Conservation (phyloP, 345 rosid species). For the Populus simonii region DNA sequence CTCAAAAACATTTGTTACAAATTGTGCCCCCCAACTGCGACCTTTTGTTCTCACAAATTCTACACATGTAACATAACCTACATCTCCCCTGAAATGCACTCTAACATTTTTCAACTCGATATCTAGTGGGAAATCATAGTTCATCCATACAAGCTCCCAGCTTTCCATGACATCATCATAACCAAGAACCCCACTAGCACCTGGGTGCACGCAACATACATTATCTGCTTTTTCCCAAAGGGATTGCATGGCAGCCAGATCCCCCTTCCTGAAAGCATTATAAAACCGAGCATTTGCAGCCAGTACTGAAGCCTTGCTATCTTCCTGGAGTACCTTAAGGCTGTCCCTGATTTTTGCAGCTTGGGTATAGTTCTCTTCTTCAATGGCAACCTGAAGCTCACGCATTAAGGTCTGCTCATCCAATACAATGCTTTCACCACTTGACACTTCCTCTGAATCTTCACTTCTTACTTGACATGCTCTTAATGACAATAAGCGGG, state of each 20-base stretch:
- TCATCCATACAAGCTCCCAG: constrained; percentile 91
- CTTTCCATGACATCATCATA: constrained; percentile 83
- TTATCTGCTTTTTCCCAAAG: constrained; percentile 64
- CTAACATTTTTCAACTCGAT: constrained; percentile 64
- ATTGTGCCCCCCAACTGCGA: constrained; percentile 94
- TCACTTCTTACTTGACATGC: constrained; percentile 54
- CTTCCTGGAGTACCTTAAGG: constrained; percentile 58
- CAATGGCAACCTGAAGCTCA: constrained; percentile 61
- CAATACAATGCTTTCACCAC: constrained; percentile 45
- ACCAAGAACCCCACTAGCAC: constrained; percentile 70
- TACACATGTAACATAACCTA: constrained; percentile 76
- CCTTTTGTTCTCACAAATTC: constrained; percentile 86
- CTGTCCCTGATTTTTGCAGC: constrained; percentile 84
- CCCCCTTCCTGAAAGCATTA: constrained; percentile 65
- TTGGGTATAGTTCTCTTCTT: constrained; percentile 75
- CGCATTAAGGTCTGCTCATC: constrained; percentile 61
- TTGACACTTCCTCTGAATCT: constrained; percentile 45
- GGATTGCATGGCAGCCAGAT: constrained; percentile 64
- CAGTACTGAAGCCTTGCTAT: constrained; percentile 59
- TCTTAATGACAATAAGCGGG: constrained; percentile 17
- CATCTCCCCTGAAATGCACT: constrained; percentile 71
- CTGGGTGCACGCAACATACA: constrained; percentile 85
- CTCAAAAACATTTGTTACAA: constrained; percentile 87
- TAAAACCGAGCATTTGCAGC: constrained; percentile 79
- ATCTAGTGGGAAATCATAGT: constrained; percentile 77